Evolutionary conservation across 2,329 filamentous ascomycete species (phyloP).

Genomic region (Epichloe baconii): DNA sequence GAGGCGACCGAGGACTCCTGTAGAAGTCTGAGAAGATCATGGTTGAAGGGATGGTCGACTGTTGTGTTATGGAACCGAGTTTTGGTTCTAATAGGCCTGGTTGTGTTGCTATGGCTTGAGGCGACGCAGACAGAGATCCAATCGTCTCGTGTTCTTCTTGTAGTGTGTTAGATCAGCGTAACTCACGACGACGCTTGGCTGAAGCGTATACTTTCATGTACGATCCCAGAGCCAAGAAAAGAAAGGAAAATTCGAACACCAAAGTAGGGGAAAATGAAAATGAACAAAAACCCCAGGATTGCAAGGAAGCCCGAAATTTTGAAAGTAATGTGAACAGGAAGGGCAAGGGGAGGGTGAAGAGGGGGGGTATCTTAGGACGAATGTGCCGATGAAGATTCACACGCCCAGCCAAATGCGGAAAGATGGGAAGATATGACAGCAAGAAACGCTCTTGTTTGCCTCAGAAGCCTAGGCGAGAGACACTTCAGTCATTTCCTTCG

Average conservation of each 20-base stretch:
- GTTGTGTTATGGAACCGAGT: not conserved
- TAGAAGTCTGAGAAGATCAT: conserved; percentile 50
- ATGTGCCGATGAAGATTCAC: not conserved
- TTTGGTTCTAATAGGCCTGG: not conserved
- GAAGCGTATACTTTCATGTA: not conserved
- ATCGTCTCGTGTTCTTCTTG: not conserved
- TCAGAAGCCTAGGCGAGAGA: not conserved
- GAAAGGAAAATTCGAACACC: not conserved
- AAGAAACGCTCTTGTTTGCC: not conserved
- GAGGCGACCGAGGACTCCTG: conserved; percentile 39
- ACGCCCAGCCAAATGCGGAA: conserved; percentile 2
- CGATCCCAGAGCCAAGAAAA: not conserved
- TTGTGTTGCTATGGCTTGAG: not conserved
- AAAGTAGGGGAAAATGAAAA: not conserved
- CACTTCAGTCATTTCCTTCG: not conserved
- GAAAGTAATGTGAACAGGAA: not conserved
- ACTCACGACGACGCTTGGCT: not conserved
- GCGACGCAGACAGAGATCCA: not conserved
- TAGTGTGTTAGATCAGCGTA: not conserved
- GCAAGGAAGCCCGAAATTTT: not conserved
- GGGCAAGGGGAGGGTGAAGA: not conserved
- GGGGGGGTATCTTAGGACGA: not conserved
- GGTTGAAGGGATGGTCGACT: conserved; percentile 1
- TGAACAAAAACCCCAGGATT: not conserved
- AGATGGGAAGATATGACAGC: conserved; percentile 1